Percentiles rank a stretch among this genome's conserved stretches.
Evolutionary conservation across 129 eudicot genomes (phyloP).

Genomic region (Saussurea involucrata): DNA sequence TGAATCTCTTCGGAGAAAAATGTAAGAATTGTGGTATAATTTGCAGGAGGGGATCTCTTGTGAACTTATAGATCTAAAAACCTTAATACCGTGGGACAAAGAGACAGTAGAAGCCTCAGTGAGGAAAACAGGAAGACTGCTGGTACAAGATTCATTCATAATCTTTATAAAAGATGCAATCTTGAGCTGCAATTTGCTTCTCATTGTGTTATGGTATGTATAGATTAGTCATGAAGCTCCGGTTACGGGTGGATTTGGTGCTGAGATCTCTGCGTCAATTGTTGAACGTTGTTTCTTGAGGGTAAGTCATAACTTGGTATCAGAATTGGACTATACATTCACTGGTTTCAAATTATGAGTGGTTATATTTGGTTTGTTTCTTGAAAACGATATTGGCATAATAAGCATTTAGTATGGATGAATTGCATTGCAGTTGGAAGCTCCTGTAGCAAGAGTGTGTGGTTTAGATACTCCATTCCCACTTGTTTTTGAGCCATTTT

Average conservation of each 20-base stretch:
- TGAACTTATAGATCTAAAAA: constrained; percentile 87
- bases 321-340: neutral
- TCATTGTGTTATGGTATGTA: constrained; percentile 13
- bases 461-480: constrained; percentile 99
- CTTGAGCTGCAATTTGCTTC: neutral
- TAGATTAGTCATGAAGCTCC: constrained; percentile 99
- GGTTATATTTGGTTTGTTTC: neutral
- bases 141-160: constrained; percentile 44
- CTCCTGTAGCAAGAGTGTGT: constrained; percentile 96
- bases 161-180: neutral
- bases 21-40: neutral
- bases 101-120: constrained; percentile 96
- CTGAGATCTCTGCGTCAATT: constrained; percentile 93
- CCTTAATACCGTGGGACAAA: constrained; percentile 95
- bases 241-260: constrained; percentile 96
- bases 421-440: constrained; percentile 62
- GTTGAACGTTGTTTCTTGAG: constrained; percentile 93
- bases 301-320: constrained; percentile 31
- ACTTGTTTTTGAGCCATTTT: constrained; percentile 90
- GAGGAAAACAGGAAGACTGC: constrained; percentile 81
- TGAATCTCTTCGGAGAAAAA: neutral
- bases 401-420: neutral
- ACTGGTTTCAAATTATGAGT: no score
- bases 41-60: constrained; percentile 96
- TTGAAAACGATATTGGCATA: neutral